Conservation (phyloP, 208 protist species). For the Leishmania amazonensis region DNA sequence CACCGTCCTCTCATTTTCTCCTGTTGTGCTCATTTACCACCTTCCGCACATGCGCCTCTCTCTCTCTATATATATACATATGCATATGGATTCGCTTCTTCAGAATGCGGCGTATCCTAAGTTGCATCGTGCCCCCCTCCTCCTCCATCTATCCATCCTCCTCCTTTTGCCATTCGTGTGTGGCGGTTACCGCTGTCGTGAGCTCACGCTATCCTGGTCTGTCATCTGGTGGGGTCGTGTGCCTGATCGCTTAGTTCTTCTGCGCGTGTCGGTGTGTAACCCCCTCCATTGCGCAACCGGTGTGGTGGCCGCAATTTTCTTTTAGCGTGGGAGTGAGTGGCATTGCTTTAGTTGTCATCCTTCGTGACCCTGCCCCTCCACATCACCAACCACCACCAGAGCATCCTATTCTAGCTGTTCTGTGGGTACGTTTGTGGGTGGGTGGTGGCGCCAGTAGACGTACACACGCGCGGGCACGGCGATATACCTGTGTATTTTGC, state of each 20-base stretch:
- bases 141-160: background rate
- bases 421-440: background rate
- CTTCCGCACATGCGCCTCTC: background rate
- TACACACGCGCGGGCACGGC: background rate
- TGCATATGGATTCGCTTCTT: background rate
- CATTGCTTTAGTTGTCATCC: background rate
- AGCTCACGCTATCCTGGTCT: background rate
- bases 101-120: background rate
- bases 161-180: background rate
- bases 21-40: background rate
- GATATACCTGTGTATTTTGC: constrained; percentile 1
- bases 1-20: background rate
- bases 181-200: background rate
- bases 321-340: background rate
- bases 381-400: background rate
- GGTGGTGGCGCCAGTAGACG: background rate
- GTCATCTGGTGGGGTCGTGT: background rate
- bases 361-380: background rate
- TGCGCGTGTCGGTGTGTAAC: background rate
- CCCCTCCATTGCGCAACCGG: background rate
- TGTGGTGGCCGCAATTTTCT: background rate
- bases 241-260: background rate
- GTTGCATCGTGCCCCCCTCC: background rate
- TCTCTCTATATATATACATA: background rate
- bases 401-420: background rate